These are phyloP conservation scores for Aspergillus ellipticus DNA, from an alignment of 495 filamentous ascomycete species.

Conservation along the genomic window DNA sequence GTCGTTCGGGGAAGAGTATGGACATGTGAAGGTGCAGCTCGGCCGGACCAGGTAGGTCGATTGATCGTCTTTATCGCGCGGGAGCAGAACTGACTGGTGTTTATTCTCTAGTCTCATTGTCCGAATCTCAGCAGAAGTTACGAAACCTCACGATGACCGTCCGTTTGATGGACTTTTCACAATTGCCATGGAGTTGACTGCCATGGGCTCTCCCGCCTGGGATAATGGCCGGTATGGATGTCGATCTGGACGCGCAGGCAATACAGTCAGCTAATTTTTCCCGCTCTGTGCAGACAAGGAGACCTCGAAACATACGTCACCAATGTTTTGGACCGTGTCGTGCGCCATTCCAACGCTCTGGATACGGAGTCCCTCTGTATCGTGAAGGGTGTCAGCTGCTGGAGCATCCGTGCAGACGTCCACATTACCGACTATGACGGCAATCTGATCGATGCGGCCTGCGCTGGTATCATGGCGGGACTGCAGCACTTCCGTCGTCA, in stretches of 20 bases:
- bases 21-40: slow-evolving; percentile 80
- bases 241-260: not conserved
- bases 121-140: slow-evolving; percentile 82
- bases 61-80: not conserved
- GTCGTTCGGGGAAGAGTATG: slow-evolving; percentile 85
- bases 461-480: slow-evolving; percentile 80
- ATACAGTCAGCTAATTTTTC: not conserved
- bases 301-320: slow-evolving; percentile 81
- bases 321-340: slow-evolving; percentile 83
- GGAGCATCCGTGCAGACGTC: slow-evolving; percentile 82
- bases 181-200: slow-evolving; percentile 82
- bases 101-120: slow-evolving; percentile 64
- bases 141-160: slow-evolving; percentile 77
- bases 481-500: slow-evolving; percentile 86
- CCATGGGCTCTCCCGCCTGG: slow-evolving; percentile 90
- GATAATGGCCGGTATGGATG: slow-evolving; percentile 68
- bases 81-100: slow-evolving; percentile 5
- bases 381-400: slow-evolving; percentile 82
- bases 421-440: slow-evolving; percentile 89
- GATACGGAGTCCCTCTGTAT: slow-evolving; percentile 96
- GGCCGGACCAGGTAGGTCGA: slow-evolving; percentile 78
- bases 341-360: slow-evolving; percentile 85
- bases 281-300: slow-evolving; percentile 52
- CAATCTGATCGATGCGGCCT: slow-evolving; percentile 77
- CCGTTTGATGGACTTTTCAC: slow-evolving; percentile 93